Percentiles rank a stretch among this genome's conserved stretches.
Evolutionary conservation across 164 flowering plant genomes (phyloP).

Genomic region (Aristolochia californica): DNA sequence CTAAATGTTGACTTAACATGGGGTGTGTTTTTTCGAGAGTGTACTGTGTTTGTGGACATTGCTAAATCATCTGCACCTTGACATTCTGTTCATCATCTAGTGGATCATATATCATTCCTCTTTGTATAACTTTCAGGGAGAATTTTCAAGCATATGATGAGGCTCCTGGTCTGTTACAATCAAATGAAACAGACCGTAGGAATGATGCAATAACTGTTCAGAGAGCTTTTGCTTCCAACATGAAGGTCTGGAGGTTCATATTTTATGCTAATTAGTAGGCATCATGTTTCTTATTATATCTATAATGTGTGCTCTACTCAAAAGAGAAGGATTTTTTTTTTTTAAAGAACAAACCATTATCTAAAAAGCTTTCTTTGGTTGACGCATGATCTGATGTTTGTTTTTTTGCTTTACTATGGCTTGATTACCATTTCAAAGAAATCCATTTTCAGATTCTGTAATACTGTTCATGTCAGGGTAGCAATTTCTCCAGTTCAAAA

Average conservation of each 20-base stretch:
- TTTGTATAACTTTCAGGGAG: slow-evolving; percentile 32
- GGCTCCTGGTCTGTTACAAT: slow-evolving; percentile 13
- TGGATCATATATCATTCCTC: too few species aligned
- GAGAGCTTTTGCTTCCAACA: slow-evolving; percentile 59
- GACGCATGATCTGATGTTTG: too few species aligned
- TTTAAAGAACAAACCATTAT: too few species aligned
- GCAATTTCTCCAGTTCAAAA: slow-evolving; percentile 44
- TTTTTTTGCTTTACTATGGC: too few species aligned
- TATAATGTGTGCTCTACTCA: too few species aligned
- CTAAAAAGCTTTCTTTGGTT: neutral
- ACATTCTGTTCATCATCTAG: too few species aligned
- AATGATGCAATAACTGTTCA: slow-evolving; percentile 85
- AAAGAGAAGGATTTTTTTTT: too few species aligned
- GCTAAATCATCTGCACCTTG: too few species aligned
- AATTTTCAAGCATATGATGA: slow-evolving; percentile 32
- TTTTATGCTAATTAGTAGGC: too few species aligned
- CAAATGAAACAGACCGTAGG: slow-evolving; percentile 56
- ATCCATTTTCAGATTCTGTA: neutral
- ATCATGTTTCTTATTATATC: too few species aligned
- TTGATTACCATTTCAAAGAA: neutral
- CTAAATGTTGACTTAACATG: neutral
- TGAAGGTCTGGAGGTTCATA: slow-evolving; percentile 31
- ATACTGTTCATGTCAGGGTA: slow-evolving; percentile 28
- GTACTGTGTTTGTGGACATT: too few species aligned
- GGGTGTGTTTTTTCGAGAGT: neutral